Evolutionary conservation across 257 asterid species (phyloP).

Genomic region (Lantana camara): DNA sequence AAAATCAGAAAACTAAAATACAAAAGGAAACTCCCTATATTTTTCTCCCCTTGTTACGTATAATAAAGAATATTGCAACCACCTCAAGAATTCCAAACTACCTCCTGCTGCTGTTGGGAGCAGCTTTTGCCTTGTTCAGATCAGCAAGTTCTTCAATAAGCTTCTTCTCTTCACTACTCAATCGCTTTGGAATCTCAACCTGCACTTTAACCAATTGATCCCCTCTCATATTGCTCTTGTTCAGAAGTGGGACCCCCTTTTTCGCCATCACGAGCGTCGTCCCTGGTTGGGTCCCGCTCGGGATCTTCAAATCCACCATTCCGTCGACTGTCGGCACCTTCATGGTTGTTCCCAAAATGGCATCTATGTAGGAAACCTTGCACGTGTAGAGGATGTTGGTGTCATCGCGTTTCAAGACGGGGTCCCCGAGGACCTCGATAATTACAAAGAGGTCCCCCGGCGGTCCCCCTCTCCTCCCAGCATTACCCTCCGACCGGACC

Average conservation of each 20-base stretch:
- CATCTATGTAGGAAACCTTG: constrained; percentile 86
- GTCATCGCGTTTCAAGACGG: constrained; percentile 82
- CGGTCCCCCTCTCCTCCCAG: constrained; percentile 90
- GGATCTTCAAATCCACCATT: constrained; percentile 80
- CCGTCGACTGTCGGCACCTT: constrained; percentile 98
- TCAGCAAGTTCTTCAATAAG: constrained; percentile 85
- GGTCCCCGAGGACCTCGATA: constrained; percentile 76
- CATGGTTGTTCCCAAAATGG: constrained; percentile 77
- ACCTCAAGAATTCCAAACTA: constrained; percentile 39
- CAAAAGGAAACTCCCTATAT: constrained; percentile 23
- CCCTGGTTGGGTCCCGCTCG: constrained; percentile 93
- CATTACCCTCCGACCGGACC: constrained; percentile 91
- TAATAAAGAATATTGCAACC: constrained; percentile 20
- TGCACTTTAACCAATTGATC: constrained; percentile 96
- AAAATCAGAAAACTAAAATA: constrained; percentile 6
- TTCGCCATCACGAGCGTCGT: constrained; percentile 93
- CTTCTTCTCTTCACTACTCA: constrained; percentile 89
- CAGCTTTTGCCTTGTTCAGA: constrained; percentile 74
- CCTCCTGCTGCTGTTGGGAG: constrained; percentile 60
- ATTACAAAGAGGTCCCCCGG: constrained; percentile 89
- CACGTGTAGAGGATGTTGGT: constrained; percentile 84
- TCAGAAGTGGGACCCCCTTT: constrained; percentile 80
- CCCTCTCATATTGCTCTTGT: constrained; percentile 82
- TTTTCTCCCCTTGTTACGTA: constrained; percentile 2
- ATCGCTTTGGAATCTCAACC: constrained; percentile 94